phyloP scores from a whole-genome alignment of 257 asterid species.

The Nicotiana paniculata region DNA sequence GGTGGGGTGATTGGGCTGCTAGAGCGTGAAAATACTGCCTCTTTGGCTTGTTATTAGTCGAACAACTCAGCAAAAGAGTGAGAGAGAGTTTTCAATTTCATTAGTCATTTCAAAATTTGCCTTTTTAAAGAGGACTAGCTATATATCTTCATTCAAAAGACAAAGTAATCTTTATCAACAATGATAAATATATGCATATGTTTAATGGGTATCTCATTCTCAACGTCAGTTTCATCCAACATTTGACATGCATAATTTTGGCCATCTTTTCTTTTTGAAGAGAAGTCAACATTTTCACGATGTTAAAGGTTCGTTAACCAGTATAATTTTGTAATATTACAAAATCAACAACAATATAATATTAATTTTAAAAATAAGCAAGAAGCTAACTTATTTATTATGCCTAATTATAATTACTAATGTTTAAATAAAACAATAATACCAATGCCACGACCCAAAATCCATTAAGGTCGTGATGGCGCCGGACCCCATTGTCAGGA shows the following conservation, averaged over 20 bases:
- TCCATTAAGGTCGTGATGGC: no score
- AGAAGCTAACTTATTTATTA: no score
- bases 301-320: not conserved
- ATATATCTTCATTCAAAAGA: not conserved
- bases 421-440: no score
- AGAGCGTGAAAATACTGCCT: not conserved
- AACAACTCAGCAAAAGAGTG: not conserved
- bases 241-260: not conserved
- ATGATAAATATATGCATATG: not conserved
- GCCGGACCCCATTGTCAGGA: no score
- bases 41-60: not conserved
- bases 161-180: not conserved
- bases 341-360: no score
- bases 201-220: not conserved
- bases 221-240: not conserved
- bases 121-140: not conserved
- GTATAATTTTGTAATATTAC: not conserved
- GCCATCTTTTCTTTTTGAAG: not conserved
- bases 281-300: conserved; percentile 2
- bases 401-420: no score
- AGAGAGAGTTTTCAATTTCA: no score
- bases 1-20: no score
- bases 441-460: no score
- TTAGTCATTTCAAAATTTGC: not conserved
- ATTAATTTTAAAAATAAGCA: no score